Evolutionary conservation across 2,329 filamentous ascomycete species (phyloP).

Genomic region (Didymella sp.): DNA sequence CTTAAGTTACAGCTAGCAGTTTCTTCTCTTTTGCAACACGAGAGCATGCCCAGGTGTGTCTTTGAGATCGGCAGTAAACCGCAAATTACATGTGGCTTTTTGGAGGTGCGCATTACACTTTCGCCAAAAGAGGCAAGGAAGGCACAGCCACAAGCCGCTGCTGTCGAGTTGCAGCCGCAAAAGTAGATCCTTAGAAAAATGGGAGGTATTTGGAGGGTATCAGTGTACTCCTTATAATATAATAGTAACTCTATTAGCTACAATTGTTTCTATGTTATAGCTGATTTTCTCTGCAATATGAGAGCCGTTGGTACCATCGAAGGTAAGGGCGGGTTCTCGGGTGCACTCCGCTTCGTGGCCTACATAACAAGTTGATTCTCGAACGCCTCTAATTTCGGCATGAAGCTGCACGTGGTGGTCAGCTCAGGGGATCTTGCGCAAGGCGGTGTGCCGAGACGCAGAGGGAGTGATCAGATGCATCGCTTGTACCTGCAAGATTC

Average conservation of each 20-base stretch:
- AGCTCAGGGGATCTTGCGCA: constrained; percentile 20
- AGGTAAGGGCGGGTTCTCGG: constrained; percentile 18
- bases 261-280: too few species aligned
- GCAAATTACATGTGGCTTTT: constrained; percentile 17
- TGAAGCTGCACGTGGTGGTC: constrained; percentile 41
- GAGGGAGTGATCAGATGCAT: constrained; percentile 21
- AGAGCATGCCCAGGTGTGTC: too few species aligned
- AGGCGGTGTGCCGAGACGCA: constrained; percentile 33
- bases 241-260: too few species aligned
- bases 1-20: too few species aligned
- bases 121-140: constrained; percentile 11
- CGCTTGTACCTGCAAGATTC: constrained; percentile 22
- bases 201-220: too few species aligned
- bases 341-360: constrained; percentile 33
- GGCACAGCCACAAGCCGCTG: constrained; percentile 20
- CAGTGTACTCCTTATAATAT: too few species aligned
- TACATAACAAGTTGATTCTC: constrained; percentile 36
- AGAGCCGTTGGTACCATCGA: too few species aligned
- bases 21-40: too few species aligned
- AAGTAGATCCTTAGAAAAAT: too few species aligned
- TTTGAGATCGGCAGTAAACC: constrained; percentile 2
- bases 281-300: too few species aligned
- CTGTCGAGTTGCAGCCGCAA: too few species aligned
- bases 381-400: constrained; percentile 36
- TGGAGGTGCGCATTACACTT: constrained; percentile 12